These are phyloP conservation scores for Aspergillus ostianus DNA, from an alignment of 495 filamentous ascomycete genomes.

Conservation along the genomic window DNA sequence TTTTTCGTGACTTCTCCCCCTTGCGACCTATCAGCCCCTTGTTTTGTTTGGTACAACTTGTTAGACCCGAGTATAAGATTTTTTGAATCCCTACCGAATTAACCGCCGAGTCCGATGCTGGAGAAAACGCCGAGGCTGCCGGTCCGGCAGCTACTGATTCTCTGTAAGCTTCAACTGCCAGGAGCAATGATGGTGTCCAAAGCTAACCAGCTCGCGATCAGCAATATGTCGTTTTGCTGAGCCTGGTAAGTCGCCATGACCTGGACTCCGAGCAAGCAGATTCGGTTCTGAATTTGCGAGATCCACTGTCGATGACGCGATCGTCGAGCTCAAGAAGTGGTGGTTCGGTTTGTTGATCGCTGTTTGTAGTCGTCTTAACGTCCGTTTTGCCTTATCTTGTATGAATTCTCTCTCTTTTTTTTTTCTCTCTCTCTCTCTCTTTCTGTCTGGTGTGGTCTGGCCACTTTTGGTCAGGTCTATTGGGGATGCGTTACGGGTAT, in stretches of 20 bases:
- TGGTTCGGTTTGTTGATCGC: constrained; percentile 5
- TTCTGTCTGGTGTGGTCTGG: neutral
- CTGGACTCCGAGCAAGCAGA: neutral
- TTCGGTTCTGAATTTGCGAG: constrained; percentile 3
- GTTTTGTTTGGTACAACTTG: neutral
- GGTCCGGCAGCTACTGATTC: constrained; percentile 55
- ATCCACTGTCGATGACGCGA: constrained; percentile 6
- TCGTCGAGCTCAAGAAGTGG: neutral
- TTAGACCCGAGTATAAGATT: neutral
- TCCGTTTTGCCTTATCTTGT: constrained; percentile 84
- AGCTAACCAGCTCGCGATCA: constrained; percentile 13
- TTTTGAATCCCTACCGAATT: neutral
- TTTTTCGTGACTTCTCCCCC: neutral
- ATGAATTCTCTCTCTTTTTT: constrained; percentile 13
- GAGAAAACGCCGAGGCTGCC: constrained; percentile 43
- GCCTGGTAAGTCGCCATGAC: constrained; percentile 45
- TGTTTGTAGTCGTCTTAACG: constrained; percentile 62
- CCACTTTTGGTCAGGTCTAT: neutral
- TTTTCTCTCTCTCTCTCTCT: neutral
- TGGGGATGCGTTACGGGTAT: neutral
- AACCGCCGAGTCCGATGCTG: constrained; percentile 16
- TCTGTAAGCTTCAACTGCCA: constrained; percentile 50
- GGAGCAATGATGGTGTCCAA: neutral
- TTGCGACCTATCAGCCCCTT: neutral
- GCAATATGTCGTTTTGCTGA: constrained; percentile 80